These are phyloP conservation scores for Dianthus caryophyllus DNA, from an alignment of 148 eudicot genomes.

Conservation along the genomic window DNA sequence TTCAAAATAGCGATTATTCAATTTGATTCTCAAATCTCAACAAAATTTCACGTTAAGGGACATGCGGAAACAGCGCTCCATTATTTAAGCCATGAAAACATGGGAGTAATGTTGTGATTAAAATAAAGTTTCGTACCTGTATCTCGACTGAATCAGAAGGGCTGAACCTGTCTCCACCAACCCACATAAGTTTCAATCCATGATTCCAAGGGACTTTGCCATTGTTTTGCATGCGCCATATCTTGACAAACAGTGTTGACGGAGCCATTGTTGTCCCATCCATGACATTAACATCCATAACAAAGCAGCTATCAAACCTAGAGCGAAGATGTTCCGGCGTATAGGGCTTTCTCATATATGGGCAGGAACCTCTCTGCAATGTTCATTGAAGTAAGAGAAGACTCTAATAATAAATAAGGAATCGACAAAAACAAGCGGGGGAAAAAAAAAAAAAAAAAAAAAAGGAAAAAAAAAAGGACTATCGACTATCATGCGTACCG, in stretches of 20 bases:
- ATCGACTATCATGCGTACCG: constrained; percentile 30
- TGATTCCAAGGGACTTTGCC: constrained; percentile 57
- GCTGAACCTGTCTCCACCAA: constrained; percentile 64
- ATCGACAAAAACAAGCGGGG: neutral
- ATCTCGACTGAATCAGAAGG: constrained; percentile 37
- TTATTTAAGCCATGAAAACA: neutral
- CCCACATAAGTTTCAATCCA: constrained; percentile 61
- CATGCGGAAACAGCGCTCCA: neutral
- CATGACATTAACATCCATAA: constrained; percentile 58
- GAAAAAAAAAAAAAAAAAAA: too few relatives aligned
- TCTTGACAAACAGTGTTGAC: constrained; percentile 69
- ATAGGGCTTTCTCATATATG: neutral
- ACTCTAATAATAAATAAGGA: neutral
- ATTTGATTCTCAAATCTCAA: too few relatives aligned
- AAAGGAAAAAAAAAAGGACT: too few relatives aligned
- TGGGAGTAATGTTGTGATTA: neutral
- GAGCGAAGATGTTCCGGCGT: constrained; percentile 17
- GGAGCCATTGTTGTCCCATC: constrained; percentile 91
- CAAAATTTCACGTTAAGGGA: neutral
- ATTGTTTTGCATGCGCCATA: constrained; percentile 81
- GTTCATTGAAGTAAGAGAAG: neutral
- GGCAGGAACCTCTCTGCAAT: neutral
- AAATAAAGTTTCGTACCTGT: constrained; percentile 30
- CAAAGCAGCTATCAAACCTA: constrained; percentile 67
- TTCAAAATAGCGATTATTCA: too few relatives aligned